Evolutionary conservation across 345 rosid species (phyloP), one percentile per base, ranked within the genome.

Genomic region (Sisymbrium altissimum): DNA sequence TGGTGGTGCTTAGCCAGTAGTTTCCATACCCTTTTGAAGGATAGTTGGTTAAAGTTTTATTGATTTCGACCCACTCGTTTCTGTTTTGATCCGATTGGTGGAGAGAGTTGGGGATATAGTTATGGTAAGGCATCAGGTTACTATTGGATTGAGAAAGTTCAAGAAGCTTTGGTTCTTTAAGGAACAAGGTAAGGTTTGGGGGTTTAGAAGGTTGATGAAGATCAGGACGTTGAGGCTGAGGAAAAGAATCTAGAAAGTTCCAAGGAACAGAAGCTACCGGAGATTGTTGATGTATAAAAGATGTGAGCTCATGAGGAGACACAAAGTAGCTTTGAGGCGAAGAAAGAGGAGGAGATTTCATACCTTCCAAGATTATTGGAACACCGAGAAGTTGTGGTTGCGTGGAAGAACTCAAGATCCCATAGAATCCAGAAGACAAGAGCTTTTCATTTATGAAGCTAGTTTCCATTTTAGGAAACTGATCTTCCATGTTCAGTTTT

Each of bases 151-250:
- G 75, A 44, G 75, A 77, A 39, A 58, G 68, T 41, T 70, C 57
- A 71, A 46, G 54, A 56, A 81, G 61, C 49, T 23, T 79, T 71
- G 91, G 86, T 58, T 86, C 92, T 68, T 80, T 84, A 55, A 82
- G 77, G 76, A 86, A 85, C 79, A 93, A 80, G 67, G 84, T 71
- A 41, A 90, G 78, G 38, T 83, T 83, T 70, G 92, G 90, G 63
- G 79, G 72, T 49, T 79, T 86, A 5, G 84, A 76, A 36, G 74
- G 68, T 29, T 29, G 73, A 62, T 35, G 73, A 71, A 25, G 63
- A 66, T 71, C 68, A 50, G 5, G 79, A 76, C 18, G 76, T 54
- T 70, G 75, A 70, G 50, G 64, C 12, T 63, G 71, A 69, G 71
- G 80, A 70, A 70, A 76, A 56, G 48, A 39, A 21, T 77, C 68